These are phyloP conservation scores for Hypseocharis bilobata DNA, from an alignment of 441 rosid genomes.

Conservation along the genomic window DNA sequence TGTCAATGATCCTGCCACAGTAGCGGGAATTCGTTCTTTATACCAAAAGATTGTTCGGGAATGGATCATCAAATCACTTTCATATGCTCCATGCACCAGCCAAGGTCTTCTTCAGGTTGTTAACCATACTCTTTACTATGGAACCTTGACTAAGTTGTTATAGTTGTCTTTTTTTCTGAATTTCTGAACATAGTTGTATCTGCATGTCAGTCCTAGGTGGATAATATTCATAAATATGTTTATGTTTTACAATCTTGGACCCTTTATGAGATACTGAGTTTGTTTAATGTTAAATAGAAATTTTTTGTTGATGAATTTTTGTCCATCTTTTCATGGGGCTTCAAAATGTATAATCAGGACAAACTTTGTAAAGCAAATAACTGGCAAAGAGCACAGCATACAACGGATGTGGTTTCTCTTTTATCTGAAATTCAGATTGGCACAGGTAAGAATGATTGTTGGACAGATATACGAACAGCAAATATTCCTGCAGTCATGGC, in stretches of 20 bases:
- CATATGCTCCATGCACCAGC: slow-evolving; percentile 93
- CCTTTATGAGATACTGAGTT: neutral
- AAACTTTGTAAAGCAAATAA: slow-evolving; percentile 95
- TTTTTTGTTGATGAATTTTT: slow-evolving; percentile 1
- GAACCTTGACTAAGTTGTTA: slow-evolving; percentile 1
- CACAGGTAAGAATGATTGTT: slow-evolving; percentile 75
- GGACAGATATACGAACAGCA: slow-evolving; percentile 81
- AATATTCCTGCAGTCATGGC: slow-evolving; percentile 97
- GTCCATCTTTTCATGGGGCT: slow-evolving; percentile 9
- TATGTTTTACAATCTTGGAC: neutral
- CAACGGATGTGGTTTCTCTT: slow-evolving; percentile 88
- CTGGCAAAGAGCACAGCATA: slow-evolving; percentile 82
- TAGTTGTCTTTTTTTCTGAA: neutral
- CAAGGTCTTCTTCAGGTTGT: slow-evolving; percentile 96
- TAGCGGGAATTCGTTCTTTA: slow-evolving; percentile 67
- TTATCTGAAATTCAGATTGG: slow-evolving; percentile 90
- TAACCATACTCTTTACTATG: slow-evolving; percentile 5
- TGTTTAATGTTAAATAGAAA: neutral
- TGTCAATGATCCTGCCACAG: slow-evolving; percentile 81
- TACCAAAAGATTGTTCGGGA: slow-evolving; percentile 78
- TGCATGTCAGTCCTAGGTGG: neutral
- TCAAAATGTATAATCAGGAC: slow-evolving; percentile 44
- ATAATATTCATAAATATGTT: neutral
- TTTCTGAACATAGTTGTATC: neutral
- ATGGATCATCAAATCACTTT: slow-evolving; percentile 82